Evolutionary conservation across 441 rosid genomes (phyloP), one percentile per base, ranked within the genome.

Genomic region (Erodium moschatum): DNA sequence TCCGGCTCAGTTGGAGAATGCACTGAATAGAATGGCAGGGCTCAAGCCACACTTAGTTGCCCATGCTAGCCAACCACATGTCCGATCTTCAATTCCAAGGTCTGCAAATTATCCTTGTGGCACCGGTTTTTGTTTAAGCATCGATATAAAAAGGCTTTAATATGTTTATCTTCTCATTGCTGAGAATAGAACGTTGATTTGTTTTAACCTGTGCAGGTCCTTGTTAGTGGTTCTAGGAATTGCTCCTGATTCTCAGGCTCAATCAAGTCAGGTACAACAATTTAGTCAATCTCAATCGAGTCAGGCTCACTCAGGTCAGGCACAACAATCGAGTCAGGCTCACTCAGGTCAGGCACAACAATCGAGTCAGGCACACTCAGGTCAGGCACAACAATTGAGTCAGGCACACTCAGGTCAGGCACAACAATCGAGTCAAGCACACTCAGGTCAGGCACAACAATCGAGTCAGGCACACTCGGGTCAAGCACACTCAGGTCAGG

Each of bases 71-170:
- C 96, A 89, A 79, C 88, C 86, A 24, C 81, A 83, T 74, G 78
- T 90, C 73, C 91, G 79, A 70, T 80, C 93, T 73, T 82, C 95
- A 71, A 89, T 95, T 72, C 98, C 98, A 46, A 95, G 97, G 97
- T 94, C 66, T 50, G 27, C 44, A 20, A 64, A 35, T 35, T 35
- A 0, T 35, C 40, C 40, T 35, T 35, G 40, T 35, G 40, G 40
- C 40, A 35, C 9, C 5, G 40, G 10, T 60, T 46, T 60, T 60
- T 60, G 13, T 20, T 8, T 20, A 60, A 21, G 10, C 29, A 27
- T 4, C 3, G 20, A 11, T 60, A 18, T 60, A 27, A 11, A 11
- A 60, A 60, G 52, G 33, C 40, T 60, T 60, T 11, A 60, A 21
- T 6, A 27, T 9, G 64, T 60, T 27, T 27, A 54, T 60, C 16